Conservation (phyloP, 352 stramenopile species). For the Halophytophthora polymorphica region DNA sequence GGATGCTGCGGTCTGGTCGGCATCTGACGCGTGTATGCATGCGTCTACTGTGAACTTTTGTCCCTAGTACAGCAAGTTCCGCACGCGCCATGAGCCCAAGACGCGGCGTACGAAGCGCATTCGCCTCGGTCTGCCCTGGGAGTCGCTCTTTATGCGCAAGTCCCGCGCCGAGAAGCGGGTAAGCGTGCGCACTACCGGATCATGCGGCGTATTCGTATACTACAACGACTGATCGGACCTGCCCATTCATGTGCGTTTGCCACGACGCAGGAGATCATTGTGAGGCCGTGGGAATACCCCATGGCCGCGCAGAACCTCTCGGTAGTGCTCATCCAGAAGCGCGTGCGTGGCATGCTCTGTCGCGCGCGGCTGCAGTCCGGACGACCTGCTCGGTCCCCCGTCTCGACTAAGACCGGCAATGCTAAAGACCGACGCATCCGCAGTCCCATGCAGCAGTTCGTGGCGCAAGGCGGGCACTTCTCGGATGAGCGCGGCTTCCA, state of each 20-base stretch:
- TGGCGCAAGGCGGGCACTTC: slow-evolving; percentile 46
- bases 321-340: slow-evolving; percentile 75
- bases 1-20: not conserved
- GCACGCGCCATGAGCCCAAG: slow-evolving; percentile 42
- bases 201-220: not conserved
- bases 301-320: slow-evolving; percentile 82
- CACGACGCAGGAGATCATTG: slow-evolving; percentile 48
- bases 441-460: slow-evolving; percentile 73
- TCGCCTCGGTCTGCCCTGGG: slow-evolving; percentile 35
- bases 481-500: slow-evolving; percentile 56
- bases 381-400: not conserved
- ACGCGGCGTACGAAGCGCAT: slow-evolving; percentile 34
- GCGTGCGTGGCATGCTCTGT: slow-evolving; percentile 57
- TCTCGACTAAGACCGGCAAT: not conserved
- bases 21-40: not conserved
- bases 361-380: slow-evolving; percentile 20
- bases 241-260: not conserved
- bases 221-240: not conserved
- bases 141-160: slow-evolving; percentile 83
- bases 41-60: too few relatives aligned
- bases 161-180: slow-evolving; percentile 61
- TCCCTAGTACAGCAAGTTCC: slow-evolving; percentile 44
- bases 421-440: slow-evolving; percentile 7
- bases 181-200: slow-evolving; percentile 1
- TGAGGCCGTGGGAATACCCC: slow-evolving; percentile 69